Evolutionary conservation across 2,329 filamentous ascomycete species (phyloP).

Genomic region (Scytalidium lignicola): DNA sequence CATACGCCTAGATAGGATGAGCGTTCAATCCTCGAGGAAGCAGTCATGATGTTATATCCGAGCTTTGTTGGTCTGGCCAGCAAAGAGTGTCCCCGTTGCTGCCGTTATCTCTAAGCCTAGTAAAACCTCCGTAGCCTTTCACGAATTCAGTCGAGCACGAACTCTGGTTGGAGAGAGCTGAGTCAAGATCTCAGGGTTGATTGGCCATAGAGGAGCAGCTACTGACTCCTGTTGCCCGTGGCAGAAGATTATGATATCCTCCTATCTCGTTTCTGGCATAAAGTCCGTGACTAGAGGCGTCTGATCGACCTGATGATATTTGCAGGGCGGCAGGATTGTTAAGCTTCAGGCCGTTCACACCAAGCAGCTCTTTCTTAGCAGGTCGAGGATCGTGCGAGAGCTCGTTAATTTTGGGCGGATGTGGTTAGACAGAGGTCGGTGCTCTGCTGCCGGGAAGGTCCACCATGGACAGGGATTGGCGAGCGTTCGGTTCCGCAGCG

Average conservation of each 20-base stretch:
- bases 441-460: neutral
- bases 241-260: neutral
- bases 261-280: neutral
- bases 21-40: too few relatives aligned
- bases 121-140: too few relatives aligned
- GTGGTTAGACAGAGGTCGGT: constrained; percentile 14
- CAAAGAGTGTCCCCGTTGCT: too few relatives aligned
- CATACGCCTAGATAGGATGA: too few relatives aligned
- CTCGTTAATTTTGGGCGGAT: constrained; percentile 24
- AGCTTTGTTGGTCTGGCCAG: too few relatives aligned
- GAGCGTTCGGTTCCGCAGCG: neutral
- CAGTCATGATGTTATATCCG: too few relatives aligned
- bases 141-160: too few relatives aligned
- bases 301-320: neutral
- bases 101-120: too few relatives aligned
- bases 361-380: neutral
- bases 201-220: neutral
- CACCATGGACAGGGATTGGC: neutral
- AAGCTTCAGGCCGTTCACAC: neutral
- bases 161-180: too few relatives aligned
- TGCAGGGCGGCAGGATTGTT: neutral
- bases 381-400: neutral
- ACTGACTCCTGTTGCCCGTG: neutral
- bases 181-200: neutral
- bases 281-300: neutral